Percentiles rank a stretch among this genome's conserved stretches.
Evolutionary conservation across 805 yeast species (phyloP).

Genomic region (Ogataea methylovora): DNA sequence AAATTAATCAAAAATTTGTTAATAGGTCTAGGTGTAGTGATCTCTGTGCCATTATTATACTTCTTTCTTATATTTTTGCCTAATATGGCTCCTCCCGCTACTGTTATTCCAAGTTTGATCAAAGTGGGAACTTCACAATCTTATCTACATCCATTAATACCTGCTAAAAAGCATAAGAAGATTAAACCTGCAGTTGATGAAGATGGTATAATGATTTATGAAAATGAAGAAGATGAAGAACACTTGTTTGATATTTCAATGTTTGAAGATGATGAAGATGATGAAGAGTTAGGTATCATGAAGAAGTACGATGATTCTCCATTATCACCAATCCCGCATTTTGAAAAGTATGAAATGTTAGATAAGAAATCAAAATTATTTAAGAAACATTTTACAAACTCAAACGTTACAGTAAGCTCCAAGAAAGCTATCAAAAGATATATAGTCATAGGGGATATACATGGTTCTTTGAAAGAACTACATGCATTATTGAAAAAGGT

Average conservation of each 20-base stretch:
- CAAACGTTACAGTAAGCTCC: conserved; percentile 7
- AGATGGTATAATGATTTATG: conserved; percentile 13
- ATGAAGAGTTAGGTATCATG: no score
- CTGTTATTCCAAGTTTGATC: conserved; percentile 16
- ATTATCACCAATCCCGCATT: conserved; percentile 17
- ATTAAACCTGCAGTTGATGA: conserved; percentile 1
- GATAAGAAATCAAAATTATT: conserved; percentile 10
- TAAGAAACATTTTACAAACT: conserved; percentile 13
- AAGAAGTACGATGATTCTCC: conserved; percentile 20
- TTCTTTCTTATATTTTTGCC: conserved; percentile 23
- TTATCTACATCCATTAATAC: conserved; percentile 24
- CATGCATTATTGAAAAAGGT: conserved; percentile 43
- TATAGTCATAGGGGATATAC: conserved; percentile 80
- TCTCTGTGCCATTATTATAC: conserved; percentile 18
- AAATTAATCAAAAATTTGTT: background rate
- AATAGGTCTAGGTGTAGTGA: conserved; percentile 2
- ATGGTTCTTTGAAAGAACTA: conserved; percentile 63
- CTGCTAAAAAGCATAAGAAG: conserved; percentile 1
- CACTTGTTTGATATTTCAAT: no score
- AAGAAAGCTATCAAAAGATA: conserved; percentile 34
- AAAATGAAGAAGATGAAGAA: conserved; percentile 10
- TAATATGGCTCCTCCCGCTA: conserved; percentile 24
- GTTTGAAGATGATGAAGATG: conserved; percentile 6
- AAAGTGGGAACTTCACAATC: conserved; percentile 13
- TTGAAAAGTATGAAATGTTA: conserved; percentile 12